Base-by-base conservation (phyloP, 2,329 filamentous ascomycete species). In the Cladophialophora chaetospira region DNA sequence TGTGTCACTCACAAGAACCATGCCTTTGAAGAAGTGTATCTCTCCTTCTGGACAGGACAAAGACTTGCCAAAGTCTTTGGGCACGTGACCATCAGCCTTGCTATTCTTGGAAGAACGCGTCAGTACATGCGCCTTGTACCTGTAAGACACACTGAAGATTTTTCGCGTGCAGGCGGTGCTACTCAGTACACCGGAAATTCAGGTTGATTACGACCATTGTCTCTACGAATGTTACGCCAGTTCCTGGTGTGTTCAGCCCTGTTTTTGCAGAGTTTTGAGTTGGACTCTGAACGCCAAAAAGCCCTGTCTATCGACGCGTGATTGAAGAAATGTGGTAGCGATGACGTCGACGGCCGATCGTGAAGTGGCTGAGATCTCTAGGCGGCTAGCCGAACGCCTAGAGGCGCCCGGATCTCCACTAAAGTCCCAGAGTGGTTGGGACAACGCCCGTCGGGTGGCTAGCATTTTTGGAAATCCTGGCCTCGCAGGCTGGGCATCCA, bases 311-410 rank as follows among this genome's bases (percentile, higher is more conserved):
- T 44, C 23, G 23, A 44, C 42, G 42, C 21, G 21, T 28, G 42
- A 28, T 28, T 23, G 23, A 23, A 15, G 10, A 25, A 26, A 15
- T 23, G 15, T 46, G 21, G 40, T n/a, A 15, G 35, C n/a, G 13
- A 56, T 56, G 53, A 51, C 53, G 53, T 56, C 28, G 38, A 17
- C 19, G 29, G 49, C 53, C 50, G 55, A 50, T 53, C 55, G 4
- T n/a, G 25, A 35, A 26, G 55, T 58, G 55, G 55, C 55, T 58
- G 45, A 58, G 55, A 54, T n/a, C n/a, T n/a, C n/a, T n/a, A n/a
- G n/a, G n/a, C n/a, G n/a, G n/a, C n/a, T n/a, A n/a, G n/a, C n/a
- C n/a, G n/a, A n/a, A n/a, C n/a, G n/a, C n/a, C n/a, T n/a, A n/a
- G n/a, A n/a, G n/a, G n/a, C n/a, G n/a, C n/a, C n/a, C n/a, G n/a